These are phyloP conservation scores for Colletotrichum echinochloae DNA, from an alignment of 2,329 filamentous ascomycete genomes.

Conservation along the genomic window DNA sequence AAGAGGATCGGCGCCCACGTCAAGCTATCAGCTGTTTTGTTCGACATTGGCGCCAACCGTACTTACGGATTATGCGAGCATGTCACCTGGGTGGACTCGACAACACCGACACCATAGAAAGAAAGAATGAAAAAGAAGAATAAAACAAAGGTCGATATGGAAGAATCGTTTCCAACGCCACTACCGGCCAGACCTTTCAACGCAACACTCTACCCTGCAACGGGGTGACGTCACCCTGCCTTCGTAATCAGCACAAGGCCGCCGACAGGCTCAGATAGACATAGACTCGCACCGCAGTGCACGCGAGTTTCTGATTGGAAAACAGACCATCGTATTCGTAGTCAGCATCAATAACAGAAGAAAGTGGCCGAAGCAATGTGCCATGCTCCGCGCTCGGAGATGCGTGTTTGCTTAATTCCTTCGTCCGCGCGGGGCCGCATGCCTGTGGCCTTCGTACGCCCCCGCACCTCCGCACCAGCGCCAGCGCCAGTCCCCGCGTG, in stretches of 20 bases:
- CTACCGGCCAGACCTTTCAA: slow-evolving; percentile 12
- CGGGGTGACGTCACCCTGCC: slow-evolving; percentile 24
- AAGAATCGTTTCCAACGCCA: slow-evolving; percentile 21
- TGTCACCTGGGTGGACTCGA: neutral
- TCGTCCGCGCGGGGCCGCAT: slow-evolving; percentile 1
- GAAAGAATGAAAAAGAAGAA: neutral
- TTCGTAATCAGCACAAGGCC: neutral
- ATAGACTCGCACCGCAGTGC: neutral
- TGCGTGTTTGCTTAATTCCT: neutral
- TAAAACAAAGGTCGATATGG: neutral
- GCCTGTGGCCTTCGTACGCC: neutral
- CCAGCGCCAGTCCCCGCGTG: too few species aligned
- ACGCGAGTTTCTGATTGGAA: neutral
- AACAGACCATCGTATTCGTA: neutral
- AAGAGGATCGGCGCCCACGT: slow-evolving; percentile 25
- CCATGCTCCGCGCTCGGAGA: slow-evolving; percentile 5
- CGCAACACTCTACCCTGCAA: neutral
- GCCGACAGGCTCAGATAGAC: neutral
- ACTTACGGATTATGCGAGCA: slow-evolving; percentile 4
- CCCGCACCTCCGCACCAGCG: too few species aligned
- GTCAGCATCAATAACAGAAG: neutral
- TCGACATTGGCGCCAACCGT: slow-evolving; percentile 15
- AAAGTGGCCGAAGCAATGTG: neutral
- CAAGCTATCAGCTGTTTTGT: neutral
- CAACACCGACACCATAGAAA: neutral